Evolutionary conservation across 148 eudicot species (phyloP), one percentile per base, ranked within the genome.

Genomic region (Rhododendron henanense): DNA sequence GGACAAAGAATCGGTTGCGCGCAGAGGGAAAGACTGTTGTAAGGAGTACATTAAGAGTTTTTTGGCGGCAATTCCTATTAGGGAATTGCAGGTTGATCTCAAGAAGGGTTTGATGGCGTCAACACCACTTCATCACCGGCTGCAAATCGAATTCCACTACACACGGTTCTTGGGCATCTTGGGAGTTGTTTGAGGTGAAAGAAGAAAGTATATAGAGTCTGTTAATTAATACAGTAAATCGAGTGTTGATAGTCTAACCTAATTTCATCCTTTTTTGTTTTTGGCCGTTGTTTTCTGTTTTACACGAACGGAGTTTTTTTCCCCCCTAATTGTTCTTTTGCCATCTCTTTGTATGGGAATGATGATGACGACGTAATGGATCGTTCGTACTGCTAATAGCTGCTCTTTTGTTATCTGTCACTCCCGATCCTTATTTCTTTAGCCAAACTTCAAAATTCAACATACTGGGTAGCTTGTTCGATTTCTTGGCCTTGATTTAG

Each of bases 11-110:
- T 15, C 3, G 44, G 81, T 88, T 21, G 87, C 90, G 0, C 91
- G 91, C 75, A 85, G 84, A 78, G 97, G 97, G 15, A 94, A 91
- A 84, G 96, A 94, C 63, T 89, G 91, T 39, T 95, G 96, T 82
- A 94, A 93, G 84, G 95, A 94, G 93, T 95, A 94, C 79, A 92
- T 95, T 33, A 95, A 92, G 94, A 92, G 94, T 65, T 95, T 95
- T 83, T 91, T 95, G 92, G 98, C 98, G 10, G 94, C 98, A 0
- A 93, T 95, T 78, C 98, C 98, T 0, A 87, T 94, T 50, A 88
- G 98, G 87, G 98, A 94, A 73, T 81, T 94, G 91, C 93, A 92
- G 86, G 92, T 78, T 59, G 98, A 95, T 90, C 65, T 94, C 82
- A 94, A 92, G 90, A 95, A 91, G 87, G 98, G 97, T 5, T 86